Base-by-base conservation (phyloP, 192 early-diverging fungal species). In the Diversispora epigaea region DNA sequence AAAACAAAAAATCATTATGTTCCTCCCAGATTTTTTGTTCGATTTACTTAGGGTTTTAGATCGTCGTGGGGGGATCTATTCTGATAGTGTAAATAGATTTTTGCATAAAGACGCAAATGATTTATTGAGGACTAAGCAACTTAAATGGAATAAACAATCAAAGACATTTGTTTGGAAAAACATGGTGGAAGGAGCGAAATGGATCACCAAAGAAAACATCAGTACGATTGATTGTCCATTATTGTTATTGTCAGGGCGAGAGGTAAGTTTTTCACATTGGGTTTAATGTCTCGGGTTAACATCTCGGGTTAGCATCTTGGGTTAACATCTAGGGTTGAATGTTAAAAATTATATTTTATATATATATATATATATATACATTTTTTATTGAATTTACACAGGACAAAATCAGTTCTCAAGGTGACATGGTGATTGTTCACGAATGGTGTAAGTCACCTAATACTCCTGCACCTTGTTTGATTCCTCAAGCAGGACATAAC, bases 61-160 rank as follows among this genome's bases (percentile, higher is more conserved):
- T 77, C 69, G 87, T n/a, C 73, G 78, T 61, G 84, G 85, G 3
- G 87, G 87, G 3, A 70, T 79, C 4, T 65, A 84, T 17, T 84
- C 82, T 21, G 66, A 66, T 54, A 84, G 82, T 65, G 84, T 88
- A 2, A 75, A 79, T 22, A 68, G 87, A n/a, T 60, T 86, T 39
- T 41, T 88, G 22, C 79, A 83, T 22, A 52, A 25, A 17, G 76
- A 76, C 50, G 77, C 81, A 41, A 70, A 70, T 46, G 81, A 77
- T 21, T 74, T 77, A 4, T 43, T 84, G 15, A 52, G 81, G n/a
- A 32, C 75, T 68, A 76, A 75, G 39, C 87, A 88, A 69, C 60
- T 86, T 15, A 71, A 67, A 22, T 88, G 87, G 87, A 88, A 88
- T 68, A 78, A 80, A 65, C 75, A 72, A 39, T 85, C 84, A 15